Evolutionary conservation across 2,329 filamentous ascomycete species (phyloP).

Genomic region (Alternaria angustiovoidea): DNA sequence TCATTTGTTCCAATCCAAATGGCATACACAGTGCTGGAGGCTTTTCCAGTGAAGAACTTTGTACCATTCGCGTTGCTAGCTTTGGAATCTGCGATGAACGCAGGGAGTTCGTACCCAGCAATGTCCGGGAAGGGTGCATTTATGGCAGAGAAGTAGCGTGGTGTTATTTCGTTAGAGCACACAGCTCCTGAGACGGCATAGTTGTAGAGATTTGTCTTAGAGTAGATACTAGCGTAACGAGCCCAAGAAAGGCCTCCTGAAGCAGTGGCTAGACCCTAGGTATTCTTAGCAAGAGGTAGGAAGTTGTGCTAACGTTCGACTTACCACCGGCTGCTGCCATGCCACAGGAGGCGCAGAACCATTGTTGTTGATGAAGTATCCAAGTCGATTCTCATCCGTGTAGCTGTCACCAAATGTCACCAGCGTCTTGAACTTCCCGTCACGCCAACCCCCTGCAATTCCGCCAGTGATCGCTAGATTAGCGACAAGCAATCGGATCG

Average conservation of each 20-base stretch:
- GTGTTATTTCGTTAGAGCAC: conserved; percentile 73
- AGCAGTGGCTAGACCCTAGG: conserved; percentile 61
- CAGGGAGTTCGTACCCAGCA: conserved; percentile 56
- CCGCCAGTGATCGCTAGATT: conserved; percentile 30
- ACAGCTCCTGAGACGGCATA: conserved; percentile 78
- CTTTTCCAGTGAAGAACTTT: conserved; percentile 55
- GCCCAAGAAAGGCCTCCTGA: conserved; percentile 75
- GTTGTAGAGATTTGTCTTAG: conserved; percentile 65
- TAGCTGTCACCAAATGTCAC: conserved; percentile 80
- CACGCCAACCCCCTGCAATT: conserved; percentile 42
- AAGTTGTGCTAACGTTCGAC: not conserved
- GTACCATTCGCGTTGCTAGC: conserved; percentile 46
- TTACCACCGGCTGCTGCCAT: conserved; percentile 58
- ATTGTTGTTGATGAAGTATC: conserved; percentile 66
- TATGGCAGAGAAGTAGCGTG: conserved; percentile 62
- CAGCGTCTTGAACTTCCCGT: conserved; percentile 66
- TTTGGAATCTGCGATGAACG: conserved; percentile 56
- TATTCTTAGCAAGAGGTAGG: conserved; percentile 6
- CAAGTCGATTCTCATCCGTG: conserved; percentile 73
- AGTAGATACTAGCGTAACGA: conserved; percentile 69
- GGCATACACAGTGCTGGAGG: conserved; percentile 72
- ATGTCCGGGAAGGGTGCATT: conserved; percentile 66
- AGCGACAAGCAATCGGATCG: conserved; percentile 28
- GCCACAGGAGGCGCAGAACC: conserved; percentile 70
- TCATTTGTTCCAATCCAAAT: conserved; percentile 88